These are phyloP conservation scores for Pichia sp. DNA, from an alignment of 1,139 yeast species.

Conservation along the genomic window DNA sequence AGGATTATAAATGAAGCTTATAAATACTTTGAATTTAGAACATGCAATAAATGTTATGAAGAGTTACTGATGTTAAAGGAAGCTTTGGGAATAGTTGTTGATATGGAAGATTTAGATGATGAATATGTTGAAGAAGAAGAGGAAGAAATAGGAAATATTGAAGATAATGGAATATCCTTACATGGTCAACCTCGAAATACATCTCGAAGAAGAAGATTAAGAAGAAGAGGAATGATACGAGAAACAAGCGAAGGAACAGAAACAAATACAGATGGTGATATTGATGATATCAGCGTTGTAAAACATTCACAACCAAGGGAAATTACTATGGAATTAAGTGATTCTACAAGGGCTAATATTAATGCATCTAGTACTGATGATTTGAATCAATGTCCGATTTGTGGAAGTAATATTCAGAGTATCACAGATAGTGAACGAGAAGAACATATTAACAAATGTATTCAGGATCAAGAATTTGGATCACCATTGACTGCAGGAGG, in stretches of 20 bases:
- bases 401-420: slow-evolving; percentile 36
- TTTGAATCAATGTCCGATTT: slow-evolving; percentile 50
- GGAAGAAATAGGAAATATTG: not conserved
- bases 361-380: too few relatives aligned
- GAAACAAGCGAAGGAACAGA: not conserved
- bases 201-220: not conserved
- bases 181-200: not conserved
- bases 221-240: not conserved
- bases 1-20: slow-evolving; percentile 33
- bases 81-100: slow-evolving; percentile 31
- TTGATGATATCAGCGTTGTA: not conserved
- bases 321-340: slow-evolving; percentile 10
- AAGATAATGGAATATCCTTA: too few relatives aligned
- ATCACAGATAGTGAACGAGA: slow-evolving; percentile 46
- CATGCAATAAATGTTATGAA: slow-evolving; percentile 66
- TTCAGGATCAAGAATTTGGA: slow-evolving; percentile 61
- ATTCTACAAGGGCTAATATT: slow-evolving; percentile 22
- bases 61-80: slow-evolving; percentile 53
- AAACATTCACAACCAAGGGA: slow-evolving; percentile 14
- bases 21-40: slow-evolving; percentile 34
- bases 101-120: not conserved
- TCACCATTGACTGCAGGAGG: slow-evolving; percentile 40
- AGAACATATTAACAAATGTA: slow-evolving; percentile 63
- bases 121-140: not conserved
- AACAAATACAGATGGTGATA: not conserved